Conservation (phyloP, 805 yeast genomes). For the Pichia paraexigua region DNA sequence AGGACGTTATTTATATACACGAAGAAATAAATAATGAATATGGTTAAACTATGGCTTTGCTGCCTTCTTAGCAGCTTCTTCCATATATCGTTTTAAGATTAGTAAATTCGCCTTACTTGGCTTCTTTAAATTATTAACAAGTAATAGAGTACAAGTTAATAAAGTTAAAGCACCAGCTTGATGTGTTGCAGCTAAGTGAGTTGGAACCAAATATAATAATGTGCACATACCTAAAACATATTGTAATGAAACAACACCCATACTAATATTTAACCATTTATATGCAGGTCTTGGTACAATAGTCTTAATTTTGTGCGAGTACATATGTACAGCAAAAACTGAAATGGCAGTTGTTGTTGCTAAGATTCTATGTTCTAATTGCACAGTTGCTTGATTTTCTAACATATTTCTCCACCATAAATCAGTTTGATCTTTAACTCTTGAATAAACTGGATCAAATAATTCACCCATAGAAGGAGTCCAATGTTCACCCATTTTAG, state of each 20-base stretch:
- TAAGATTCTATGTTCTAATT: constrained; percentile 77
- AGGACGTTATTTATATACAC: not conserved
- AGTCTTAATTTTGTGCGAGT: constrained; percentile 46
- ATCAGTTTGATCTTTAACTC: constrained; percentile 62
- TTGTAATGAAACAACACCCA: constrained; percentile 82
- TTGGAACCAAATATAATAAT: constrained; percentile 80
- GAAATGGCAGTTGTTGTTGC: constrained; percentile 77
- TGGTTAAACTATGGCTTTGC: constrained; percentile 1
- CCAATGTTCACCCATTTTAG: constrained; percentile 86
- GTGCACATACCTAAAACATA: constrained; percentile 83
- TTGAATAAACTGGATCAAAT: constrained; percentile 63
- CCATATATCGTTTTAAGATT: constrained; percentile 23
- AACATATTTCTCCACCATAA: constrained; percentile 85
- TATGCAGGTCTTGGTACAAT: constrained; percentile 51
- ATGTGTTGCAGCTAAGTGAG: constrained; percentile 87
- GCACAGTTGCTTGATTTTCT: constrained; percentile 96
- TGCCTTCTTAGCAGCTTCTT: constrained; percentile 12
- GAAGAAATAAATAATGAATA: not conserved
- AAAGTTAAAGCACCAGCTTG: constrained; percentile 95
- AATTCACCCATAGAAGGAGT: constrained; percentile 73
- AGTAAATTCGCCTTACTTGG: constrained; percentile 36
- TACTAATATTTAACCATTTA: constrained; percentile 51
- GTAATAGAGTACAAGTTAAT: constrained; percentile 66
- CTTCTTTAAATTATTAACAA: constrained; percentile 48
- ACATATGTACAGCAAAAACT: constrained; percentile 63